Base-by-base conservation (phyloP, 768 basidiomycete genomes). In the Tremella mesenterica region DNA sequence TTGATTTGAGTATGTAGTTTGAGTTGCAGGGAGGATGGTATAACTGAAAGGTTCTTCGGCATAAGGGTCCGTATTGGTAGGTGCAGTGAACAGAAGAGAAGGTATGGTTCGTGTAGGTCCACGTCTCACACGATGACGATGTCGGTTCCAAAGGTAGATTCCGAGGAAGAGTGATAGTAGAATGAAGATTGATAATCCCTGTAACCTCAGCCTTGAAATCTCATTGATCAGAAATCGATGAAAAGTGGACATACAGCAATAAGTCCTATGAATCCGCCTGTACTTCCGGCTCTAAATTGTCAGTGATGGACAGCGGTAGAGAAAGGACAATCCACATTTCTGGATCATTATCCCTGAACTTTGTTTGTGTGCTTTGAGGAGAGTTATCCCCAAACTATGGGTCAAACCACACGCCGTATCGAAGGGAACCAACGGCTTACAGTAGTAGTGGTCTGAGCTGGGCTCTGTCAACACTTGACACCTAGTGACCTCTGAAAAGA, bases 131-230 rank as follows among this genome's bases (percentile, higher is more conserved):
- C 57, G 33, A 44, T 49, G 29, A 50, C 57, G 43, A 47, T 64
- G 92, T 96, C 72, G 92, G 71, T 57, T 53, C 67, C 72, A 41
- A 55, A 60, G 45, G 72, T 73, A 45, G 61, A 68, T 18, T 64
- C 69, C 12, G 73, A 73, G 41, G 48, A 66, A 58, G 64, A 54
- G 58, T 63, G 61, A 31, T 67, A 74, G 55, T 54, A 64, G 34
- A 72, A 74, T 57, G 56, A 56, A 44, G 69, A 75, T 64, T 72
- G 73, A 45, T 71, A 75, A 58, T 72, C 47, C 47, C 47, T 48
- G 28, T 8, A 16, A 14, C n/a, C 7, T n/a, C 4, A 31, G 23
- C n/a, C 29, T 10, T 26, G 20, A 20, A 48, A 7, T 25, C 8
- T 43, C n/a, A 43, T 25, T 20, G 28, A 12, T 16, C 10, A 18